These are phyloP conservation scores for Vaccinium macrocarpon DNA, from an alignment of 148 eudicot genomes.

Conservation along the genomic window DNA sequence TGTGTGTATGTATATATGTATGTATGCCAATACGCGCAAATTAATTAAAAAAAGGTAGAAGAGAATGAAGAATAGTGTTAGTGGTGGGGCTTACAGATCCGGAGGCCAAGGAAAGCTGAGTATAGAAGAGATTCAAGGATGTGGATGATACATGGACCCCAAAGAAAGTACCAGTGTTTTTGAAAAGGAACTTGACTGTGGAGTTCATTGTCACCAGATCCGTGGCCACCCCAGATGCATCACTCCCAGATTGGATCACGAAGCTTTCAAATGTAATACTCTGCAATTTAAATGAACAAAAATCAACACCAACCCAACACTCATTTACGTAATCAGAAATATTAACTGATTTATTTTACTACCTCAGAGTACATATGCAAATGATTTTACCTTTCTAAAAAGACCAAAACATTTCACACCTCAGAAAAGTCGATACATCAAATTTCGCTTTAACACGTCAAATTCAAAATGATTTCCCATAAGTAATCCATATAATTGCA, in stretches of 20 bases:
- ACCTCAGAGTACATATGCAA: no score
- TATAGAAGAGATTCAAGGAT: constrained; percentile 53
- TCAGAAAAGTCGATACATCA: no score
- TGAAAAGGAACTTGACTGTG: constrained; percentile 57
- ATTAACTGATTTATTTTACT: background rate
- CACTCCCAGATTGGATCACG: constrained; percentile 66
- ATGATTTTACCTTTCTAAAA: no score
- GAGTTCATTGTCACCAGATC: constrained; percentile 72
- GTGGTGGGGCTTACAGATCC: constrained; percentile 53
- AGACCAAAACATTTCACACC: no score
- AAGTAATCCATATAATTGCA: no score
- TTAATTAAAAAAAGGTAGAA: background rate
- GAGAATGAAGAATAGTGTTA: background rate
- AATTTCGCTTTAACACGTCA: no score
- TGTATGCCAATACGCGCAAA: background rate
- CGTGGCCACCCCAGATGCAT: constrained; percentile 74
- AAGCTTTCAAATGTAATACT: constrained; percentile 60
- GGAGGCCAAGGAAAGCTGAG: constrained; percentile 48
- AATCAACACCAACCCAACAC: background rate
- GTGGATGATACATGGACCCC: constrained; percentile 79
- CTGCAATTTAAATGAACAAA: constrained; percentile 31
- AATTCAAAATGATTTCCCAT: no score
- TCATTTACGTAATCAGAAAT: background rate
- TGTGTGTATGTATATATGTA: no score
- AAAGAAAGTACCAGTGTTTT: constrained; percentile 79